phyloP scores from a whole-genome alignment of 495 filamentous ascomycete genomes.

The Cryomyces minteri region DNA sequence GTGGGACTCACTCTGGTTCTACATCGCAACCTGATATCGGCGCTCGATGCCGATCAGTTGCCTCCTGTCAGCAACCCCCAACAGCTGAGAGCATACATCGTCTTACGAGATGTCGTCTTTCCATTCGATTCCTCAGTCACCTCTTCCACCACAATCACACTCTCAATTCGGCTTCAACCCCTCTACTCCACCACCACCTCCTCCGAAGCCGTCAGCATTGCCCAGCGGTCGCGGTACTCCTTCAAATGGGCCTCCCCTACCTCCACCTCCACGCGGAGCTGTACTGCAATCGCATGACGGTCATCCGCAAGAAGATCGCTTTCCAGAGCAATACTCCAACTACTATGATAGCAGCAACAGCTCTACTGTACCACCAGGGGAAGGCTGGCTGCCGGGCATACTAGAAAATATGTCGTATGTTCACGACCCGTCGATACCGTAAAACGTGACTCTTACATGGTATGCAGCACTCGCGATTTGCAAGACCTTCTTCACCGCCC shows the following conservation, averaged over 20 bases:
- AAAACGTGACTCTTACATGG: too few relatives aligned
- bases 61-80: too few relatives aligned
- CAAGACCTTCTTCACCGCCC: slow-evolving; percentile 17
- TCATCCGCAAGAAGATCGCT: slow-evolving; percentile 7
- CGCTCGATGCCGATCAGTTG: too few relatives aligned
- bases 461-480: slow-evolving; percentile 19
- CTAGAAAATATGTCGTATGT: slow-evolving; percentile 21
- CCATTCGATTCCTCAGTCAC: too few relatives aligned
- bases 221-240: slow-evolving; percentile 16
- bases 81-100: too few relatives aligned
- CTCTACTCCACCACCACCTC: slow-evolving; percentile 21
- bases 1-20: too few relatives aligned
- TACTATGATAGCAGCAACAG: neutral
- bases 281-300: slow-evolving; percentile 1
- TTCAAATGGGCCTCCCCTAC: slow-evolving; percentile 18
- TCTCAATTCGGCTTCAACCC: slow-evolving; percentile 15
- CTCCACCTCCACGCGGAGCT: slow-evolving; percentile 16
- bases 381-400: slow-evolving; percentile 20
- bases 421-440: neutral
- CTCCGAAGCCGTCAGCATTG: slow-evolving; percentile 20
- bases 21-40: too few relatives aligned
- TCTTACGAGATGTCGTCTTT: too few relatives aligned
- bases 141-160: slow-evolving; percentile 4
- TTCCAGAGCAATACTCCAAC: slow-evolving; percentile 4
- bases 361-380: slow-evolving; percentile 9